These are phyloP conservation scores for Chondrostereum purpureum DNA, from an alignment of 1,284 basidiomycete species.

Conservation along the genomic window DNA sequence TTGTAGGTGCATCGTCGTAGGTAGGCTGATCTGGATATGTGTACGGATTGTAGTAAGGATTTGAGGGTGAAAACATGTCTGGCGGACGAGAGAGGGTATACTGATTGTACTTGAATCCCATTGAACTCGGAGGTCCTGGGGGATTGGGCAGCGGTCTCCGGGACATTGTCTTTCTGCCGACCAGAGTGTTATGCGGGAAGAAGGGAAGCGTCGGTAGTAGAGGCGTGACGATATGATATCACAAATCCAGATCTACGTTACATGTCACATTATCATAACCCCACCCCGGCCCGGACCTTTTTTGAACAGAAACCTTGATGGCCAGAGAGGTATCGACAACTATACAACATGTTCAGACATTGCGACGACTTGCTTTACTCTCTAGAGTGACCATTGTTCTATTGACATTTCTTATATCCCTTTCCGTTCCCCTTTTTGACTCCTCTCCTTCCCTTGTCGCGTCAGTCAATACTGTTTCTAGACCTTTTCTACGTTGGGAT, in stretches of 20 bases:
- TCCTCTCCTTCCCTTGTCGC: constrained; percentile 31
- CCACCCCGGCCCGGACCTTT: no score
- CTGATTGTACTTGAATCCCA: constrained; percentile 15
- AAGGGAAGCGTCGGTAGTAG: no score
- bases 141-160: constrained; percentile 14
- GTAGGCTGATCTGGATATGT: constrained; percentile 36
- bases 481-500: constrained; percentile 78
- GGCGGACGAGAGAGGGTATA: constrained; percentile 21
- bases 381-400: constrained; percentile 3
- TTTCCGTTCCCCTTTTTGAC: constrained; percentile 26
- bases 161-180: not conserved
- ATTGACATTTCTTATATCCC: constrained; percentile 9
- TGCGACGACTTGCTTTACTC: not conserved
- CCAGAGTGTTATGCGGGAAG: no score
- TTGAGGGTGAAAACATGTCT: constrained; percentile 31
- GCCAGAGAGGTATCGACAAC: constrained; percentile 7
- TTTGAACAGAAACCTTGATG: no score
- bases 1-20: constrained; percentile 34
- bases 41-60: constrained; percentile 41
- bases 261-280: no score
- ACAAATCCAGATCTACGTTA: no score
- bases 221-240: no score
- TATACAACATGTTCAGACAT: not conserved
- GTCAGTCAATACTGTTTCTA: constrained; percentile 16
- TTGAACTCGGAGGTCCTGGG: constrained; percentile 12